phyloP scores from a whole-genome alignment of 139 green algal genomes.

The Pleodorina starrii region DNA sequence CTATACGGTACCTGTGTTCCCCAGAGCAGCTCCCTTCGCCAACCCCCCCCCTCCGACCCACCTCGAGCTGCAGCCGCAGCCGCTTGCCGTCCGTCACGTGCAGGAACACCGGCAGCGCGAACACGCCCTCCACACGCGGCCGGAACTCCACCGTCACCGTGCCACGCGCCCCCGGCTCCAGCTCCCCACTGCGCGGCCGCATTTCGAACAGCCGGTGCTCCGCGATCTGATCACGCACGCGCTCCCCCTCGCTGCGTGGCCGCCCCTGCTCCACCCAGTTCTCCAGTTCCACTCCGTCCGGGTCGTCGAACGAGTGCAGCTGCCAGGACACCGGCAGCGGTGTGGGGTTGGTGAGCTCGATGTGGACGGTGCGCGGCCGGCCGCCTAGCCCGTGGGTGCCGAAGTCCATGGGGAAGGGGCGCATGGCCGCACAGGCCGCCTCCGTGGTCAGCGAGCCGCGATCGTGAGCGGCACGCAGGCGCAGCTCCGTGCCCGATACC shows the following conservation, averaged over 20 bases:
- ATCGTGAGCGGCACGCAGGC: slow-evolving; percentile 38
- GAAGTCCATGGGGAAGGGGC: slow-evolving; percentile 68
- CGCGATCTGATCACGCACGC: slow-evolving; percentile 67
- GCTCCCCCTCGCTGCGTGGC: slow-evolving; percentile 65
- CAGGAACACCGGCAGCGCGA: slow-evolving; percentile 76
- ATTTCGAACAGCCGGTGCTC: slow-evolving; percentile 77
- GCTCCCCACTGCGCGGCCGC: slow-evolving; percentile 56
- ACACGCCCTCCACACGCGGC: slow-evolving; percentile 56
- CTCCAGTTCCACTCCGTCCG: slow-evolving; percentile 74
- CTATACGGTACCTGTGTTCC: too few relatives aligned
- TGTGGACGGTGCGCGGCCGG: slow-evolving; percentile 26
- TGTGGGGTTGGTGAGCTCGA: slow-evolving; percentile 70
- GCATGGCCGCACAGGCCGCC: slow-evolving; percentile 51
- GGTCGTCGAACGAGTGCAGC: slow-evolving; percentile 71
- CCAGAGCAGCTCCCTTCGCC: too few relatives aligned
- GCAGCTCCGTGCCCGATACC: slow-evolving; percentile 53
- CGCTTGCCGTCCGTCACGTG: slow-evolving; percentile 73
- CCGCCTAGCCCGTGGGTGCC: slow-evolving; percentile 56
- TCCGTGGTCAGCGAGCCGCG: slow-evolving; percentile 62
- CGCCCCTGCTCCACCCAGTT: slow-evolving; percentile 83
- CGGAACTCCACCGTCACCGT: slow-evolving; percentile 57
- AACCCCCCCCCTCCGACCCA: not conserved
- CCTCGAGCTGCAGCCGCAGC: slow-evolving; percentile 72
- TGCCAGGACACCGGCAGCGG: slow-evolving; percentile 65
- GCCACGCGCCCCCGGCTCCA: slow-evolving; percentile 42